Conservation (phyloP, 306 rosid genomes). For the Bauhinia variegata region DNA sequence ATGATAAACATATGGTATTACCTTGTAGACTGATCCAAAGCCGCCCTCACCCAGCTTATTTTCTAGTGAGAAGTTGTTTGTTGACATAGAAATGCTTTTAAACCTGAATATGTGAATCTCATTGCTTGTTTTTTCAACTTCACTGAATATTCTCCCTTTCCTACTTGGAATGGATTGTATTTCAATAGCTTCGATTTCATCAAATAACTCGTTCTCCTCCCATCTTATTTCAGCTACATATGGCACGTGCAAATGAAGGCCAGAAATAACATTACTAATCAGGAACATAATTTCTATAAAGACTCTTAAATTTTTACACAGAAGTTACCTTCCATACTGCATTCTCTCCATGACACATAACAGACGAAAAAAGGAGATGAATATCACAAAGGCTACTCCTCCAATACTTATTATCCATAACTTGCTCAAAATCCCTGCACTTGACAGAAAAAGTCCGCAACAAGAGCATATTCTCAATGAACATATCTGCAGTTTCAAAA, state of each 20-base stretch:
- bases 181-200: constrained; percentile 26
- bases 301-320: not conserved
- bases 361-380: not conserved
- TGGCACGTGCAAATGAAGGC: not conserved
- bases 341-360: not conserved
- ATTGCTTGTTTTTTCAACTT: constrained; percentile 6
- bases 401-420: not conserved
- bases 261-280: not conserved
- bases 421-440: not conserved
- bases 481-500: no score
- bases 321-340: constrained; percentile 1
- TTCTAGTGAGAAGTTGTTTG: constrained; percentile 27
- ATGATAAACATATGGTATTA: not conserved
- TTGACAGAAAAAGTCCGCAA: not conserved
- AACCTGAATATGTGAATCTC: constrained; percentile 37
- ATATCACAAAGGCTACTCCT: constrained; percentile 5
- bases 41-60: constrained; percentile 42
- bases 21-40: constrained; percentile 44
- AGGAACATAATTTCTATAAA: not conserved
- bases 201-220: constrained; percentile 18
- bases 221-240: not conserved
- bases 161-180: not conserved
- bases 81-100: constrained; percentile 32
- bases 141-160: not conserved
- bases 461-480: no score